A percentile compares a stretch with the other conserved stretches of the same genome.
These are phyloP conservation scores for Arctium minus DNA, from an alignment of 129 eudicot species.

Conservation along the genomic window DNA sequence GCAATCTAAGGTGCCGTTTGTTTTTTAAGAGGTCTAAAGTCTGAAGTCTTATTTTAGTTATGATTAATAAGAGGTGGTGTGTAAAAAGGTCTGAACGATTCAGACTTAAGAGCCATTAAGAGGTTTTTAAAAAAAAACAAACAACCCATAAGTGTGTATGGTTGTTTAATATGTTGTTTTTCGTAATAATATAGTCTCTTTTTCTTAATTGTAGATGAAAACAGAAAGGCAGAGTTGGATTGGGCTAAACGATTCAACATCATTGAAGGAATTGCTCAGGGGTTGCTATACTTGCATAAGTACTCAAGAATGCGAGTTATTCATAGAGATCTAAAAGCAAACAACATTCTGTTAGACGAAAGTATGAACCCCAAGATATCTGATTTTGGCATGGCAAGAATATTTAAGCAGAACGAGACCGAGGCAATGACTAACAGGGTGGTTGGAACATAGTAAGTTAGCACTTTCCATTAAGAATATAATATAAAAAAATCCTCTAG, in stretches of 20 bases:
- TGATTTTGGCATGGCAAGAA: conserved; percentile 68
- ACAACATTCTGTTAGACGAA: conserved; percentile 43
- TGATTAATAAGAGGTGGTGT: no score
- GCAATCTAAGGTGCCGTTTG: background rate
- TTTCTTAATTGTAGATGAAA: conserved; percentile 11
- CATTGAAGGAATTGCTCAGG: conserved; percentile 51
- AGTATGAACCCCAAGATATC: conserved; percentile 57
- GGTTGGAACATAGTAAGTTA: conserved; percentile 62
- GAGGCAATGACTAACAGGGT: conserved; percentile 44
- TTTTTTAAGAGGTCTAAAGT: no score
- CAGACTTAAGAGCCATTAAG: no score
- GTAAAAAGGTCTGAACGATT: no score
- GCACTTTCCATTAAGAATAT: background rate
- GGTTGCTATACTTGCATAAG: conserved; percentile 52
- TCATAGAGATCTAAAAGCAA: conserved; percentile 63
- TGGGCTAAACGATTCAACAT: conserved; percentile 49
- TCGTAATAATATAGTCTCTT: background rate
- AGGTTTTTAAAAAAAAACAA: no score
- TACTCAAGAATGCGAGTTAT: conserved; percentile 61
- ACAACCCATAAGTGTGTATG: background rate
- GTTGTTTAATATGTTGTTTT: background rate
- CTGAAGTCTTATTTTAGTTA: no score
- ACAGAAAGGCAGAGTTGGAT: conserved; percentile 14
- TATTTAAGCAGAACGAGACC: conserved; percentile 34
- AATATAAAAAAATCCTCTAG: background rate